These are phyloP conservation scores for Ceratocystis papillata DNA, from an alignment of 2,329 filamentous ascomycete species.

Conservation along the genomic window DNA sequence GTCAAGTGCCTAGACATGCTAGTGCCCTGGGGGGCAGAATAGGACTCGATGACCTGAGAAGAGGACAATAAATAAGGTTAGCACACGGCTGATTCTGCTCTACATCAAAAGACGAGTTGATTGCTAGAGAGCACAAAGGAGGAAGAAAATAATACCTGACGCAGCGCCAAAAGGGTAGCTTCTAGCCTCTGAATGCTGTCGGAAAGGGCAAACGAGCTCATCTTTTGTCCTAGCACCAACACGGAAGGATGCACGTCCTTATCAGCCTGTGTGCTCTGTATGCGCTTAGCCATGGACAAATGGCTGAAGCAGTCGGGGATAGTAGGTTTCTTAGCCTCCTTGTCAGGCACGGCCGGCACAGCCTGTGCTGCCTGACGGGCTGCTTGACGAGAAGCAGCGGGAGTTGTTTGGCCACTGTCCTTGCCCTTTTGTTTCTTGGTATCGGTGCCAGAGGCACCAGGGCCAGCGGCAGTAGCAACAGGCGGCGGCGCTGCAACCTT, in stretches of 20 bases:
- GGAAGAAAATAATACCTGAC: slow-evolving; percentile 48
- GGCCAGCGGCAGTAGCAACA: slow-evolving; percentile 33
- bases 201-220: slow-evolving; percentile 76
- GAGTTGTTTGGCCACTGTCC: slow-evolving; percentile 17
- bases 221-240: slow-evolving; percentile 75
- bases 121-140: neutral
- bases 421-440: slow-evolving; percentile 32
- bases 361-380: slow-evolving; percentile 33
- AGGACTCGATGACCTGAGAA: slow-evolving; percentile 73
- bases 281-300: slow-evolving; percentile 55
- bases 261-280: slow-evolving; percentile 49
- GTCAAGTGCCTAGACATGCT: slow-evolving; percentile 86
- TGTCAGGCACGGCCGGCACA: slow-evolving; percentile 33
- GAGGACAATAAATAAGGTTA: slow-evolving; percentile 24
- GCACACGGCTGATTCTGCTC: neutral
- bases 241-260: slow-evolving; percentile 78
- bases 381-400: slow-evolving; percentile 29
- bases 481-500: slow-evolving; percentile 45
- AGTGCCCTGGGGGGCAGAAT: slow-evolving; percentile 73
- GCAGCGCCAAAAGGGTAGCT: slow-evolving; percentile 79
- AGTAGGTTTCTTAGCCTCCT: slow-evolving; percentile 46
- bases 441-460: slow-evolving; percentile 34
- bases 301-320: slow-evolving; percentile 69
- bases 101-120: neutral
- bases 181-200: slow-evolving; percentile 83